These are phyloP conservation scores for Aureobasidium subglaciale DNA, from an alignment of 2,329 filamentous ascomycete species.

Conservation along the genomic window DNA sequence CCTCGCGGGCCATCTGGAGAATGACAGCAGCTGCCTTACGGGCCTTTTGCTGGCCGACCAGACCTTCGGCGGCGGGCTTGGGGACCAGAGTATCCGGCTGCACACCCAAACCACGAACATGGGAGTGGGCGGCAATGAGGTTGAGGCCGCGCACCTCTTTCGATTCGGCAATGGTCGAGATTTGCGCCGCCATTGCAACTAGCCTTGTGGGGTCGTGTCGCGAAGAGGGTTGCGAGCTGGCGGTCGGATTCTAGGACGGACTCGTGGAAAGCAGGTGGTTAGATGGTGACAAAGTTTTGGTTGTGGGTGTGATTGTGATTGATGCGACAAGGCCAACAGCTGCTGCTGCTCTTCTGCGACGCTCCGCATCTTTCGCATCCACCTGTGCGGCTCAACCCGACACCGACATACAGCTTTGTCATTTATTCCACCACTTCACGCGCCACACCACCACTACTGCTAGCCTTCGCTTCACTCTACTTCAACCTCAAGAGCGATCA, in stretches of 20 bases:
- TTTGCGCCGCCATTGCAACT: conserved; percentile 27
- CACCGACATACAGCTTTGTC: too few relatives aligned
- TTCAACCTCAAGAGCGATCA: too few relatives aligned
- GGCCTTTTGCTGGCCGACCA: conserved; percentile 94
- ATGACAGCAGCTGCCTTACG: conserved; percentile 94
- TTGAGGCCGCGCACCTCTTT: conserved; percentile 95
- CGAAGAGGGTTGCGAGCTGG: neutral
- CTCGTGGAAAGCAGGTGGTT: neutral
- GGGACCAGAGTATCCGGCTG: conserved; percentile 87
- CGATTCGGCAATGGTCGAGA: conserved; percentile 83
- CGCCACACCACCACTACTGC: neutral
- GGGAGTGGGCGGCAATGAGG: conserved; percentile 95
- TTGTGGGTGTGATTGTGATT: neutral
- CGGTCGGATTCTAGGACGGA: neutral
- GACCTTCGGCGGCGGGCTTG: conserved; percentile 74
- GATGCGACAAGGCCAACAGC: neutral
- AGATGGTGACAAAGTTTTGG: too few relatives aligned
- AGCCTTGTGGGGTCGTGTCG: neutral
- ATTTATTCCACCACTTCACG: neutral
- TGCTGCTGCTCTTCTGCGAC: neutral
- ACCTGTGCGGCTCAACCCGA: neutral
- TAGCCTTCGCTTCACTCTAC: neutral
- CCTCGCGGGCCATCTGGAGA: conserved; percentile 97
- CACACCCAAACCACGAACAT: conserved; percentile 92
- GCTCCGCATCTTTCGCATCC: conserved; percentile 4